These are phyloP conservation scores for Fusarium sterilihyphosum DNA, from an alignment of 2,329 filamentous ascomycete genomes.

Conservation along the genomic window DNA sequence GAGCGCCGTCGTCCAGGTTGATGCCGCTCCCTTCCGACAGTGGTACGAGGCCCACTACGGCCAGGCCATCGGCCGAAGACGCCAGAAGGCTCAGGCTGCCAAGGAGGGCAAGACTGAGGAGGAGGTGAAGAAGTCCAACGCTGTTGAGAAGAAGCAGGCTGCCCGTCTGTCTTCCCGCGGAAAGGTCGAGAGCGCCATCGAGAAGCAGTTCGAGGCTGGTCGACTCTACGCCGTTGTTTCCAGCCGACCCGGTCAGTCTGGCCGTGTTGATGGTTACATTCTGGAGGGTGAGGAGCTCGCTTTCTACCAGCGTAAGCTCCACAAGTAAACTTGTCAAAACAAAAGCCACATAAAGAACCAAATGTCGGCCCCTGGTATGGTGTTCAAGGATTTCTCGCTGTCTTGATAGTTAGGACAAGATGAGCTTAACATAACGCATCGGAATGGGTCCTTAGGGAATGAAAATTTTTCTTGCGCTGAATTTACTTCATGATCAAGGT, in stretches of 20 bases:
- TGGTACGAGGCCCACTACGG: constrained; percentile 99
- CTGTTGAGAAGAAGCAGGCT: constrained; percentile 95
- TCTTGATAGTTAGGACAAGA: constrained; percentile 50
- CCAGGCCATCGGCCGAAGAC: constrained; percentile 84
- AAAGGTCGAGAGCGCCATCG: constrained; percentile 92
- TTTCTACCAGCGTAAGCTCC: constrained; percentile 99
- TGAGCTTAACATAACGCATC: constrained; percentile 51
- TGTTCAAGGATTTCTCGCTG: constrained; percentile 52
- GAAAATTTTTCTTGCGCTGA: constrained; percentile 49
- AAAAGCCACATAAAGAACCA: constrained; percentile 33
- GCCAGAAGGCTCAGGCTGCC: constrained; percentile 80
- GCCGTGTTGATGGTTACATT: constrained; percentile 96
- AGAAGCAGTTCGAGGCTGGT: constrained; percentile 99
- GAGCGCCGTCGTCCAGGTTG: constrained; percentile 97
- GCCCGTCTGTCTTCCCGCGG: constrained; percentile 81
- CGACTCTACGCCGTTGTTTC: constrained; percentile 94
- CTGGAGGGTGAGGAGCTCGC: constrained; percentile 99
- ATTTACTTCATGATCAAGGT: constrained; percentile 45
- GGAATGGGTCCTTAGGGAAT: constrained; percentile 53
- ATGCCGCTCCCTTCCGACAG: constrained; percentile 98
- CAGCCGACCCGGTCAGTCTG: constrained; percentile 95
- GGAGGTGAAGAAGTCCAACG: constrained; percentile 92
- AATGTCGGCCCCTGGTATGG: constrained; percentile 47
- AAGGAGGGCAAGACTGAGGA: constrained; percentile 70
- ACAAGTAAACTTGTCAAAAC: constrained; percentile 77